Conservation (phyloP, 345 rosid species). For the Diplotaxis tenuifolia region DNA sequence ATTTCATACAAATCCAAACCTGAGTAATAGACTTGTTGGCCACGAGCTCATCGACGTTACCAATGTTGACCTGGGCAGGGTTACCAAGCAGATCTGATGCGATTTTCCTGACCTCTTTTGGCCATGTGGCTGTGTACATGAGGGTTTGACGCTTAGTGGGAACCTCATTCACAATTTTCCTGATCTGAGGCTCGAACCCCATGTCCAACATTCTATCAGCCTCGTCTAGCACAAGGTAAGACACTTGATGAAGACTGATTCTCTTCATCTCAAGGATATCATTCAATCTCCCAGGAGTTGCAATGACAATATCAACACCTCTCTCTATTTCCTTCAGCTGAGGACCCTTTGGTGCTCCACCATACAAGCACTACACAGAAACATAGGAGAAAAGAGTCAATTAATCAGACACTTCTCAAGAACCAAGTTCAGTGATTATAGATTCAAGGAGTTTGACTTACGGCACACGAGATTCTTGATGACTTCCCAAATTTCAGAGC, state of each 20-base stretch:
- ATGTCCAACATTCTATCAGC: constrained; percentile 99
- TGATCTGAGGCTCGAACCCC: constrained; percentile 98
- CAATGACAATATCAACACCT: constrained; percentile 91
- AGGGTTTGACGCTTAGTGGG: constrained; percentile 93
- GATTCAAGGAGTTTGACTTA: constrained; percentile 35
- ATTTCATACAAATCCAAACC: constrained; percentile 45
- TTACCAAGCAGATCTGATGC: constrained; percentile 88
- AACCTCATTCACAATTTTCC: constrained; percentile 89
- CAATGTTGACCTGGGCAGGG: constrained; percentile 97
- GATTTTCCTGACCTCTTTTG: constrained; percentile 88
- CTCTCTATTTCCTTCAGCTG: constrained; percentile 87
- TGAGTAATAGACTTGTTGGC: constrained; percentile 98
- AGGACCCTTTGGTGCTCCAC: constrained; percentile 99
- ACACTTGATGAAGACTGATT: constrained; percentile 78
- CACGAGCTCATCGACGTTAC: constrained; percentile 94
- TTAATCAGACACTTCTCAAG: neutral
- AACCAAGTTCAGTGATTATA: neutral
- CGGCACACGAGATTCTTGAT: constrained; percentile 79
- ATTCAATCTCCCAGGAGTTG: constrained; percentile 95
- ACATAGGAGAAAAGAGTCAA: neutral
- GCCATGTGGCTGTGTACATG: constrained; percentile 99
- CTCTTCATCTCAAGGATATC: constrained; percentile 95
- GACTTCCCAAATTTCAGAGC: constrained; percentile 91
- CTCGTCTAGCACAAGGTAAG: constrained; percentile 94
- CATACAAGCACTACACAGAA: constrained; percentile 72